phyloP scores from a whole-genome alignment of 2,329 filamentous ascomycete species.

The Alternaria postmessia region DNA sequence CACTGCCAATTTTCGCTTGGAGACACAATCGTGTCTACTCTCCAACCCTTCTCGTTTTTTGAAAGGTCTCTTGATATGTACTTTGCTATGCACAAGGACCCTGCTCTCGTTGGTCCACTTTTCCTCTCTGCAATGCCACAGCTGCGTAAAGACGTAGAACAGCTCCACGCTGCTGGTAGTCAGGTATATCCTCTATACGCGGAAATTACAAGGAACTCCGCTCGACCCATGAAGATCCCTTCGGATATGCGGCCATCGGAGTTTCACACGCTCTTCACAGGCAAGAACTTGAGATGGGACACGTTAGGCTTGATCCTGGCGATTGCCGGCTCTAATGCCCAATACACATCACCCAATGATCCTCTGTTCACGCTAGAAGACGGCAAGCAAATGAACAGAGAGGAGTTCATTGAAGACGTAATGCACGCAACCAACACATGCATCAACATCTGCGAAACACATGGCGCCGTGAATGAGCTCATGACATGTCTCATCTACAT shows the following conservation, averaged over 20 bases:
- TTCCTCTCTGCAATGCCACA: slow-evolving; percentile 43
- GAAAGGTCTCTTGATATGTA: slow-evolving; percentile 39
- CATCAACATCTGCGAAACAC: slow-evolving; percentile 46
- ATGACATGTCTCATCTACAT: slow-evolving; percentile 46
- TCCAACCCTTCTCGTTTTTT: slow-evolving; percentile 41
- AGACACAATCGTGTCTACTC: slow-evolving; percentile 38
- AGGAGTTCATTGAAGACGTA: slow-evolving; percentile 45
- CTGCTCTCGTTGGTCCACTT: slow-evolving; percentile 39
- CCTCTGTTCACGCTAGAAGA: slow-evolving; percentile 43
- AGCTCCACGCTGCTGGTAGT: slow-evolving; percentile 27
- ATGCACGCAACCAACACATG: slow-evolving; percentile 48
- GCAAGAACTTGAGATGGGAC: slow-evolving; percentile 47
- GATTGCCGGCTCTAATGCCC: slow-evolving; percentile 40
- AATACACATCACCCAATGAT: slow-evolving; percentile 42
- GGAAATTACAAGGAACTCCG: slow-evolving; percentile 45
- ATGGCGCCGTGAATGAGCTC: slow-evolving; percentile 48
- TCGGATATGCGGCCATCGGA: slow-evolving; percentile 40
- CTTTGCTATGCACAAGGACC: slow-evolving; percentile 37
- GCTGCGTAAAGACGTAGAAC: slow-evolving; percentile 40
- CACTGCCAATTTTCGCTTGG: slow-evolving; percentile 43
- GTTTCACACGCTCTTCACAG: slow-evolving; percentile 46
- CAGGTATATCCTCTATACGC: slow-evolving; percentile 34
- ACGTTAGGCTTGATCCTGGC: slow-evolving; percentile 41
- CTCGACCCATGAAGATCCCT: slow-evolving; percentile 43
- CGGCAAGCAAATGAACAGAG: slow-evolving; percentile 40